A percentile compares a stretch with the other conserved stretches of the same genome.
Conservation (phyloP, 768 basidiomycete genomes). For the Boletus tylopilopsis region DNA sequence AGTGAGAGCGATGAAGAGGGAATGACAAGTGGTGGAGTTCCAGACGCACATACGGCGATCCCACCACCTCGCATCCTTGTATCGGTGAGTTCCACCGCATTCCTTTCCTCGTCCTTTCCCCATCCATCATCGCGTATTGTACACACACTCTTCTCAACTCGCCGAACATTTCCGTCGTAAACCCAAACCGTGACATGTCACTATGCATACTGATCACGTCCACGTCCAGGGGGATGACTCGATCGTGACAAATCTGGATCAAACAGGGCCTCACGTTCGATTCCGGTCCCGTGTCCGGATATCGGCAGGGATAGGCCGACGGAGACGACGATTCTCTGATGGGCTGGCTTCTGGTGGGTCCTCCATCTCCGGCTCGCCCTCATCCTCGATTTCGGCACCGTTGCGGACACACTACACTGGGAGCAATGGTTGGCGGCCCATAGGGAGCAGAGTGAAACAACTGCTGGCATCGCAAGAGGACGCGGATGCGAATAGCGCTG, state of each 20-base stretch:
- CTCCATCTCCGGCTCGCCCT: constrained; percentile 59
- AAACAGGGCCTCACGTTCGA: constrained; percentile 40
- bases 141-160: too few species aligned
- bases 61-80: neutral
- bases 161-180: too few species aligned
- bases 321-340: constrained; percentile 31
- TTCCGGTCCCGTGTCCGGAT: constrained; percentile 79
- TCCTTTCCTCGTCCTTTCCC: neutral
- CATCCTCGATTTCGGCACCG: constrained; percentile 81
- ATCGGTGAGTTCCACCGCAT: constrained; percentile 13
- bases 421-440: constrained; percentile 54
- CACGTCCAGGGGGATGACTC: constrained; percentile 18
- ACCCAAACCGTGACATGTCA: neutral
- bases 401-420: constrained; percentile 57
- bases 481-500: neutral
- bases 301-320: constrained; percentile 59
- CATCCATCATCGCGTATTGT: neutral
- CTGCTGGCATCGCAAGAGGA: constrained; percentile 17
- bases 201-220: constrained; percentile 3
- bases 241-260: constrained; percentile 6
- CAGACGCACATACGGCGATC: neutral
- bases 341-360: constrained; percentile 27
- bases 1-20: constrained; percentile 13
- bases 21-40: neutral
- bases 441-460: constrained; percentile 52